These are phyloP conservation scores for Candolleomyces eurysporus DNA, from an alignment of 768 basidiomycete genomes.

Conservation along the genomic window DNA sequence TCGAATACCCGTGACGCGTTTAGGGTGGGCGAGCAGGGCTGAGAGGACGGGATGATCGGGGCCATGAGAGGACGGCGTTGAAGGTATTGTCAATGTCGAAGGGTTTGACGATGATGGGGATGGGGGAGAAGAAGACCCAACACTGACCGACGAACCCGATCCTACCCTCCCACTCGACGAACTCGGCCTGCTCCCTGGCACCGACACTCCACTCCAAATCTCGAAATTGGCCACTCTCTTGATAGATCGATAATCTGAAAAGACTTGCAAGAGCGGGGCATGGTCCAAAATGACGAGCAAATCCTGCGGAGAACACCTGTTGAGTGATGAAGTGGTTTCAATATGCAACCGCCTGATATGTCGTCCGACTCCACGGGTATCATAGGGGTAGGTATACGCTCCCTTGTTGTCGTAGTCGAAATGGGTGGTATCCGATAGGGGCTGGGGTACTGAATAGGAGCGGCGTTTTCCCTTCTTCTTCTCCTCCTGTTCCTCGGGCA, in stretches of 20 bases:
- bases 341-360: conserved; percentile 66
- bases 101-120: not conserved
- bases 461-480: not conserved
- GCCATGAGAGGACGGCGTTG: conserved; percentile 1
- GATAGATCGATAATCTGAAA: conserved; percentile 63
- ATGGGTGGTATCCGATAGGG: not conserved
- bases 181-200: too few relatives aligned
- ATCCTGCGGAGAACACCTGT: conserved; percentile 64
- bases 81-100: conserved; percentile 14
- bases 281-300: conserved; percentile 68
- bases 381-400: conserved; percentile 28
- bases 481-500: not conserved
- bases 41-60: conserved; percentile 50
- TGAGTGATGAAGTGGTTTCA: conserved; percentile 57
- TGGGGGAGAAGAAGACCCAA: not conserved
- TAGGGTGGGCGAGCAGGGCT: conserved; percentile 45
- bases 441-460: not conserved
- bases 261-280: conserved; percentile 56
- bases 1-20: conserved; percentile 48
- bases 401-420: conserved; percentile 17
- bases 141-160: not conserved
- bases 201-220: not conserved
- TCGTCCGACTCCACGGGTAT: conserved; percentile 27
- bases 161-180: too few relatives aligned
- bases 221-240: conserved; percentile 34